Base-by-base conservation (phyloP, 768 basidiomycete genomes). In the Suillus hirtellus region DNA sequence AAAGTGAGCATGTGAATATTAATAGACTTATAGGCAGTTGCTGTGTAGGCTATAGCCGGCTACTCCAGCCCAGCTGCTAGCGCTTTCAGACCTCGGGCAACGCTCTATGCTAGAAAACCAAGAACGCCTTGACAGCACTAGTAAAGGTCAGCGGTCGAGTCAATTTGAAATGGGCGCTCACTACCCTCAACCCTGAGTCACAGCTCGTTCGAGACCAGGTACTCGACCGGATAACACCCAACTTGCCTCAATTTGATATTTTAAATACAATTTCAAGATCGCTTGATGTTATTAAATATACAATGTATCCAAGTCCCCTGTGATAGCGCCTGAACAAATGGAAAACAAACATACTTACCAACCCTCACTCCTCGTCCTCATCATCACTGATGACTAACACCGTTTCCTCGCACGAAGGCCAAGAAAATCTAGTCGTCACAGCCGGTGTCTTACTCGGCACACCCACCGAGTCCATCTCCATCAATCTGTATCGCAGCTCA, bases 381-480 rank as follows among this genome's bases (percentile, higher is more conserved):
- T 83, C 82, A 66, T 84, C 83, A 69, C 83, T 86, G 66, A 85
- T 71, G 43, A 81, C 78, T 60, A 86, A 70, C 62, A 86, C 76
- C 24, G 66, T 59, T 35, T 79, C 77, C 54, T 78, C 75, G 59
- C 71, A 69, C 63, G 76, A 78, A 21, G 83, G 84, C 86, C 86
- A 86, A 43, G 74, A 65, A 47, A 66, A 66, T 19, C 47, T 47
- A 17, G 37, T 52, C 31, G 53, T 31, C 50, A 40, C 54, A 11
- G 31, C 35, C 10, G 46, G n/a, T 1, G 40, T 27, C 12, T 31
- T 61, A 10, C 52, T 54, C 37, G 56, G 6, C 35, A 35, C 38
- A 31, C 34, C 59, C 37, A 46, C 44, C 21, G 46, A 37, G 40
- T 65, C 64, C 9, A 56, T 43, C 35, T 66, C 66, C 64, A 66